Evolutionary conservation across 306 rosid genomes (phyloP), one percentile per base, ranked within the genome.

Genomic region (Inga oerstediana): DNA sequence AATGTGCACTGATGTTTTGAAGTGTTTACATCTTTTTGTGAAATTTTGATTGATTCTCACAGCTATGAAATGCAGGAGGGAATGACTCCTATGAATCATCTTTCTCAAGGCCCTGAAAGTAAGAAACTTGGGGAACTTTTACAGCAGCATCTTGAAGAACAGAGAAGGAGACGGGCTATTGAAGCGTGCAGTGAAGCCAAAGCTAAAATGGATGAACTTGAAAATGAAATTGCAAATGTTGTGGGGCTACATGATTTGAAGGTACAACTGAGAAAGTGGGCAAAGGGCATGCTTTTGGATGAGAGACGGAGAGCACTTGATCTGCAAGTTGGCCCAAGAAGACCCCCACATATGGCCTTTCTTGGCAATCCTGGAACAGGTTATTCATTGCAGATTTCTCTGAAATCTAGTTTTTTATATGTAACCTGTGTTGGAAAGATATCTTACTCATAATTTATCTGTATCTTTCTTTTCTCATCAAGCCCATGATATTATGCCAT

Each of bases 281-380:
- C 99, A 32, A 97, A 90, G 87, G 98, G 99, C 44, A 92, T 97
- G 97, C 98, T 97, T 86, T 88, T 97, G 94, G 99, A 97, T 82
- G 99, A 97, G 95, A 90, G 93, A 85, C 98, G 99, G 32, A 89
- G 94, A 88, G 93, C 98, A 20, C 93, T 94, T 81, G 98, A 98
- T 77, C 91, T 97, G 44, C 93, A 84, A 83, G 95, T 97, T 79
- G 99, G 99, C 76, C 68, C 87, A 19, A 91, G 98, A 86, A 94
- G 91, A 86, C 88, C 98, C 12, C 99, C 99, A 81, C 99, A 97
- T 86, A 92, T 97, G 99, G 99, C 99, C 56, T 97, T 97, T 86
- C 97, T 94, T 67, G 99, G 99, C 67, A 94, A 97, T 88, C 99
- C 99, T 8, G 99, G 98, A 87, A 94, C 99, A 85, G 99, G 99